Evolutionary conservation across 73 alveolate genomes (phyloP).

Genomic region (Paramecium tetraurelia): DNA sequence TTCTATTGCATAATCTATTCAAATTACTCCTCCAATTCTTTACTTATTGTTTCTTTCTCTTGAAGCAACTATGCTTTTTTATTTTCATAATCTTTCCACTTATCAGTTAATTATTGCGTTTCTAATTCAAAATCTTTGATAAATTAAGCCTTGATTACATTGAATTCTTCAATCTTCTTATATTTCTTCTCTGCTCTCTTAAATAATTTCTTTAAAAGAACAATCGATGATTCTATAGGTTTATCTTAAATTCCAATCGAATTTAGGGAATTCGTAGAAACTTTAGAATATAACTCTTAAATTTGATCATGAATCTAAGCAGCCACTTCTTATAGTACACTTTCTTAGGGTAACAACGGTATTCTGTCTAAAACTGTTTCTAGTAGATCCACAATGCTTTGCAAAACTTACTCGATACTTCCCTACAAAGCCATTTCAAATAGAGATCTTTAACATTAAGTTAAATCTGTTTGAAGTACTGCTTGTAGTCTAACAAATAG

Average conservation of each 20-base stretch:
- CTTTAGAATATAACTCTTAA: neutral
- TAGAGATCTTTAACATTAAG: neutral
- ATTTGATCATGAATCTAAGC: neutral
- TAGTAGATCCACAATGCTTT: neutral
- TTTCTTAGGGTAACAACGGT: slow-evolving; percentile 19
- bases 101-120: slow-evolving; percentile 13
- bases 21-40: slow-evolving; percentile 14
- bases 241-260: neutral
- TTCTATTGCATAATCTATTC: neutral
- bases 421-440: slow-evolving; percentile 5
- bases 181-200: slow-evolving; percentile 41
- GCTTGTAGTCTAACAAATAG: slow-evolving; percentile 1
- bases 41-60: slow-evolving; percentile 25
- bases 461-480: neutral
- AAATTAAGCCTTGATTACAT: neutral
- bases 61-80: neutral
- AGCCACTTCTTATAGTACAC: neutral
- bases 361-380: slow-evolving; percentile 1
- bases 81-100: slow-evolving; percentile 41
- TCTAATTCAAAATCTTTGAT: slow-evolving; percentile 18
- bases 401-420: neutral
- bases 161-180: slow-evolving; percentile 29
- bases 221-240: neutral
- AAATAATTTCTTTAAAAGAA: neutral
- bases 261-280: neutral